Percentiles rank a stretch among this genome's conserved stretches.
phyloP scores from a whole-genome alignment of 225 moss, liverwort and hornwort species.

The Pleurozium schreberi region DNA sequence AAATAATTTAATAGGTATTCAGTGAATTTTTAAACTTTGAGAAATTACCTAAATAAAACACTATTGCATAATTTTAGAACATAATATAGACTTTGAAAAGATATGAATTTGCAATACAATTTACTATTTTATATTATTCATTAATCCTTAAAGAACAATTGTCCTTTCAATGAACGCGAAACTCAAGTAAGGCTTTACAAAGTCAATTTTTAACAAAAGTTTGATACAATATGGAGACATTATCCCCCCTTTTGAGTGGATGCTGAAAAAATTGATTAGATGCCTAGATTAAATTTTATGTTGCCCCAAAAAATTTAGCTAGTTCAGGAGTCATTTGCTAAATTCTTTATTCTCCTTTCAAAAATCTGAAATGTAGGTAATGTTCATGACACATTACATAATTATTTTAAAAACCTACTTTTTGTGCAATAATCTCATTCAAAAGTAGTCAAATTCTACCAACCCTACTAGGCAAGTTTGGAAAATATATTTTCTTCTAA shows the following conservation, averaged over 20 bases:
- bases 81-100: background rate
- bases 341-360: background rate
- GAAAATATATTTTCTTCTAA: background rate
- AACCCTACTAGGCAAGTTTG: fast-evolving
- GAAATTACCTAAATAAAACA: too few species aligned
- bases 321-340: background rate
- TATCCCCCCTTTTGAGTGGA: fast-evolving
- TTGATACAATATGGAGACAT: background rate
- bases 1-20: background rate
- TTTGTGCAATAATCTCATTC: background rate
- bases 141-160: background rate
- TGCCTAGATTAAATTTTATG: background rate
- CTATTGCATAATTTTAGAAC: background rate
- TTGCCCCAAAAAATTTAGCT: fast-evolving
- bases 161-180: background rate
- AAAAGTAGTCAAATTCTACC: background rate
- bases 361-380: background rate
- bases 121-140: background rate
- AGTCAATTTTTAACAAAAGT: background rate
- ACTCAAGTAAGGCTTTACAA: too few species aligned
- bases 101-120: too few species aligned
- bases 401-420: too few species aligned
- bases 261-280: background rate
- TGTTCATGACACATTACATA: background rate
- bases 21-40: background rate